A percentile compares a stretch with the other conserved stretches of the same genome.
Conservation (phyloP, 2,329 filamentous ascomycete genomes). For the Lecanoromycetidae sp. region DNA sequence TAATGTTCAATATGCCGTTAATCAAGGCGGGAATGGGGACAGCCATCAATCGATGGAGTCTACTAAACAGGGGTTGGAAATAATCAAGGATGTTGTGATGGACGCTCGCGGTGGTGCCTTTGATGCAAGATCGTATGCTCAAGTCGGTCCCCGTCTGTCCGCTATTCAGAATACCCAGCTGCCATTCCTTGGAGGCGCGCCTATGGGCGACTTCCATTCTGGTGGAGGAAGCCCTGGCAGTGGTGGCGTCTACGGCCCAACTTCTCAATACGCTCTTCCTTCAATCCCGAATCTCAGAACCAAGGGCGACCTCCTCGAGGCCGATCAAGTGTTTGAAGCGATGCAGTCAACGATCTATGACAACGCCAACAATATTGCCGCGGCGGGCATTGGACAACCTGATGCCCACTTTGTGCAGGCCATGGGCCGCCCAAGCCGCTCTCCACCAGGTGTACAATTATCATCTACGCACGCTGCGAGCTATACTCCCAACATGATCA, state of each 20-base stretch:
- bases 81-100: slow-evolving; percentile 86
- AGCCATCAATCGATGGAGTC: slow-evolving; percentile 55
- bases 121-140: slow-evolving; percentile 76
- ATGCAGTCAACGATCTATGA: slow-evolving; percentile 96
- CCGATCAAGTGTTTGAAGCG: slow-evolving; percentile 89
- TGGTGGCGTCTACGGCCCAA: slow-evolving; percentile 44
- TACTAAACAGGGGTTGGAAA: slow-evolving; percentile 75
- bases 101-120: slow-evolving; percentile 85
- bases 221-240: slow-evolving; percentile 45
- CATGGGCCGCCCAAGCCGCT: slow-evolving; percentile 37
- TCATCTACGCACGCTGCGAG: slow-evolving; percentile 31
- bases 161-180: slow-evolving; percentile 60
- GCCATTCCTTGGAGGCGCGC: slow-evolving; percentile 45
- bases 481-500: slow-evolving; percentile 30
- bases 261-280: slow-evolving; percentile 67
- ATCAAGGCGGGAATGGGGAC: slow-evolving; percentile 52
- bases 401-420: slow-evolving; percentile 53
- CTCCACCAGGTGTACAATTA: slow-evolving; percentile 37
- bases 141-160: slow-evolving; percentile 79
- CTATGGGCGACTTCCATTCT: slow-evolving; percentile 41
- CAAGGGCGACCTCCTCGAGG: slow-evolving; percentile 85
- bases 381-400: slow-evolving; percentile 64
- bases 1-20: slow-evolving; percentile 67
- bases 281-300: slow-evolving; percentile 79
- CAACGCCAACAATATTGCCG: slow-evolving; percentile 69